Conservation (phyloP, 2,329 filamentous ascomycete genomes). For the Whalleya microplaca region DNA sequence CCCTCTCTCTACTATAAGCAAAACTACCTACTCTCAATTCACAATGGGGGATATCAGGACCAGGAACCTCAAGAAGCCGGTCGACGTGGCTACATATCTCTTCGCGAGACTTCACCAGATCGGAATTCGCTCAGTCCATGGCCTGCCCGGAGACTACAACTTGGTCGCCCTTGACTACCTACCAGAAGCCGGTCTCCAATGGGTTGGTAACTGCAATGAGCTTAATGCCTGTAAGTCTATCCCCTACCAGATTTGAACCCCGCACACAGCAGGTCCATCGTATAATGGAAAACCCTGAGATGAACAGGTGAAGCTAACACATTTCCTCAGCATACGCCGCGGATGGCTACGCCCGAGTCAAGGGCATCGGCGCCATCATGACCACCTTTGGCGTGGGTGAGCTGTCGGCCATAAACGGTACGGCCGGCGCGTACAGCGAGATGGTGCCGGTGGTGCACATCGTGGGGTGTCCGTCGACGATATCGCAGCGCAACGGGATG, state of each 20-base stretch:
- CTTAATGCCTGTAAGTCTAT: constrained; percentile 67
- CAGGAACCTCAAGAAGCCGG: constrained; percentile 49
- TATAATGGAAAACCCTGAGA: too few species aligned
- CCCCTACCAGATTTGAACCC: neutral
- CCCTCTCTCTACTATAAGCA: too few species aligned
- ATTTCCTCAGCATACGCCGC: constrained; percentile 66
- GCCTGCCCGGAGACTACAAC: constrained; percentile 76
- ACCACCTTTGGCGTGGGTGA: constrained; percentile 79
- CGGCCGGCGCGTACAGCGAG: constrained; percentile 76
- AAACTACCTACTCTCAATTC: constrained; percentile 20
- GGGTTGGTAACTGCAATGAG: constrained; percentile 74
- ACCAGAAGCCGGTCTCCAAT: constrained; percentile 59
- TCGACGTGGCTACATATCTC: constrained; percentile 70
- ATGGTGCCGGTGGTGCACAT: constrained; percentile 69
- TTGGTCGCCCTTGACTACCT: constrained; percentile 70
- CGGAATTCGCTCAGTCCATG: constrained; percentile 67
- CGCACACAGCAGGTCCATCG: too few species aligned
- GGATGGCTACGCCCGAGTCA: constrained; percentile 78
- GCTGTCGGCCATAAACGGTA: constrained; percentile 73
- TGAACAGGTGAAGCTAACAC: constrained; percentile 1
- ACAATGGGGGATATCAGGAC: constrained; percentile 45
- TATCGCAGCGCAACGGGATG: constrained; percentile 49
- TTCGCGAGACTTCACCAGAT: constrained; percentile 67
- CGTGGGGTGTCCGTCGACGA: constrained; percentile 53
- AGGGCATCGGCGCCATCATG: constrained; percentile 70